A percentile compares a stretch with the other conserved stretches of the same genome.
phyloP scores from a whole-genome alignment of 2,329 filamentous ascomycete species.

The Monilinia polystroma region DNA sequence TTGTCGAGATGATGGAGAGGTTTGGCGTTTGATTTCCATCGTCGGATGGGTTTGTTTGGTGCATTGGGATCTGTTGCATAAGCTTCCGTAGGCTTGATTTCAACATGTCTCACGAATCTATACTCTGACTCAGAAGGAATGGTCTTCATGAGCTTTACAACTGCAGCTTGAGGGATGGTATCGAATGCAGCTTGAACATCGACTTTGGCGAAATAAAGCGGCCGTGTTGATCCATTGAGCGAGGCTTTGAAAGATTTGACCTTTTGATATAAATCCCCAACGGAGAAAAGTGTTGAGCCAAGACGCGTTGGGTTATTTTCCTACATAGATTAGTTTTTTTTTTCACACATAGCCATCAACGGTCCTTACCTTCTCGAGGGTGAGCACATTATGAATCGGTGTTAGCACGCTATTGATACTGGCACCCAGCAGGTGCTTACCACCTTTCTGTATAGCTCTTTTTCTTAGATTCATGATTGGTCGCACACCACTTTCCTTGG shows the following conservation, averaged over 20 bases:
- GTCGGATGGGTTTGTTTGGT: conserved; percentile 34
- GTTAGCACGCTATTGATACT: conserved; percentile 71
- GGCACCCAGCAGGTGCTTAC: conserved; percentile 54
- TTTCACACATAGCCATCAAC: conserved; percentile 3
- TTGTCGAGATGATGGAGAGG: conserved; percentile 33
- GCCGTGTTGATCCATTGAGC: conserved; percentile 44
- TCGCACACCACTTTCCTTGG: conserved; percentile 73
- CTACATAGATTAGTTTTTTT: conserved; percentile 40
- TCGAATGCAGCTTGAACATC: conserved; percentile 94
- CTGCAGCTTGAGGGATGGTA: conserved; percentile 79
- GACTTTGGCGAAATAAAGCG: conserved; percentile 84
- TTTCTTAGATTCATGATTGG: conserved; percentile 85
- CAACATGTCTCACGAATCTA: conserved; percentile 69
- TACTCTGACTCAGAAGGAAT: conserved; percentile 63
- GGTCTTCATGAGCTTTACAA: conserved; percentile 64
- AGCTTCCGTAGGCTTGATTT: conserved; percentile 56
- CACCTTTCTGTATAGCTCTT: conserved; percentile 54
- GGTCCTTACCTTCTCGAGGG: conserved; percentile 66
- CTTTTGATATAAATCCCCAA: conserved; percentile 74
- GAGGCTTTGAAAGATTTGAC: conserved; percentile 66
- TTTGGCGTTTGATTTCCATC: conserved; percentile 38
- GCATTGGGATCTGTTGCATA: conserved; percentile 23
- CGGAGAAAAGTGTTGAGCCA: conserved; percentile 79
- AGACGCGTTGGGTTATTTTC: conserved; percentile 56
- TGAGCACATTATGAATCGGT: conserved; percentile 74